phyloP scores from a whole-genome alignment of 257 asterid species.

The Plectranthus barbatus region DNA sequence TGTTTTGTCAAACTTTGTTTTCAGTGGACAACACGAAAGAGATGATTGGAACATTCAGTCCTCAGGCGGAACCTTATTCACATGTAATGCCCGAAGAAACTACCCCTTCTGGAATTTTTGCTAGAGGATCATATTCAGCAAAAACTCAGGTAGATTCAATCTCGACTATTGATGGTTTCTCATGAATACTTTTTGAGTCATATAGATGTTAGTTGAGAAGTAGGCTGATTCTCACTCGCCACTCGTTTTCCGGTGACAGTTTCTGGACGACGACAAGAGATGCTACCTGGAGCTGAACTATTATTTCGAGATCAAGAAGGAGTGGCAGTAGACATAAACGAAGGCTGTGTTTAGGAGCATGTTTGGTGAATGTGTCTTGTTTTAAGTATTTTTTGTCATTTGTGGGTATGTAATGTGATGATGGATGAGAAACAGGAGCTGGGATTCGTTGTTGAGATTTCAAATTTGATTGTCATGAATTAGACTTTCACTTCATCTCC shows the following conservation, averaged over 20 bases:
- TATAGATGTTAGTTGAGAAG: no score
- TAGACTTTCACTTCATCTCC: constrained; percentile 19
- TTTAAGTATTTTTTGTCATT: constrained; percentile 5
- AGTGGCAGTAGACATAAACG: constrained; percentile 50
- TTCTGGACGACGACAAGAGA: constrained; percentile 83
- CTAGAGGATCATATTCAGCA: constrained; percentile 88
- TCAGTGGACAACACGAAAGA: constrained; percentile 85
- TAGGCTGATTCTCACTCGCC: no score
- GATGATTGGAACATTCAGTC: constrained; percentile 98
- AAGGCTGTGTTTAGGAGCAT: constrained; percentile 7
- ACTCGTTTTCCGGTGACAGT: constrained; percentile 33
- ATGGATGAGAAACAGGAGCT: constrained; percentile 17
- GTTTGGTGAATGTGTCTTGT: constrained; percentile 17
- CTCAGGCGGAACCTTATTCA: constrained; percentile 74
- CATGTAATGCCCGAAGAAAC: constrained; percentile 93
- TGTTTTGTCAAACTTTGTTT: not conserved
- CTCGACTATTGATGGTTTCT: not conserved
- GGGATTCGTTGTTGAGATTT: constrained; percentile 21
- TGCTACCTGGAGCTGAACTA: constrained; percentile 97
- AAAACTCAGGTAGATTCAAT: constrained; percentile 84
- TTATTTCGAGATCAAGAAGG: constrained; percentile 87
- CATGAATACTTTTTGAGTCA: no score
- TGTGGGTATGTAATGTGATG: constrained; percentile 16
- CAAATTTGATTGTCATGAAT: constrained; percentile 21
- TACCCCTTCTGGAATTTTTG: constrained; percentile 90